These are phyloP conservation scores for Hibiscus tridactylites DNA, from an alignment of 345 rosid genomes.

Conservation along the genomic window DNA sequence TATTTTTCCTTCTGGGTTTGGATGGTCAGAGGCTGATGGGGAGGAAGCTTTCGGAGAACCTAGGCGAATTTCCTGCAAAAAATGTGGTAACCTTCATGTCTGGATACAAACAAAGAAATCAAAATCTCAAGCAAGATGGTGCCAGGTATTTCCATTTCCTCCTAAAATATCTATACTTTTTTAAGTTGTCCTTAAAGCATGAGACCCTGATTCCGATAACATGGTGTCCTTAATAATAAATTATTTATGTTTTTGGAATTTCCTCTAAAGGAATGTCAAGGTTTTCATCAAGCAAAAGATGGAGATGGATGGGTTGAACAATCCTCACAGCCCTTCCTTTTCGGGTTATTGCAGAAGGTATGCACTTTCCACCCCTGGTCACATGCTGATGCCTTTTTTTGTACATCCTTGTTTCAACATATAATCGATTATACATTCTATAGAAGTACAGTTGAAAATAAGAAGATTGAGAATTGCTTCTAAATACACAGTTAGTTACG, in stretches of 20 bases:
- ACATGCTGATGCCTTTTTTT: background rate
- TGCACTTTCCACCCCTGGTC: constrained; percentile 8
- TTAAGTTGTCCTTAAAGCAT: background rate
- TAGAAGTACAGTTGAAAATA: background rate
- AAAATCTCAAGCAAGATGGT: constrained; percentile 96
- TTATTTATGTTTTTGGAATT: background rate
- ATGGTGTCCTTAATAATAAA: background rate
- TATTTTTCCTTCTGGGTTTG: constrained; percentile 30
- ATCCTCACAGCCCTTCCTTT: constrained; percentile 65
- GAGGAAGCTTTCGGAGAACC: constrained; percentile 69
- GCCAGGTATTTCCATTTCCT: constrained; percentile 61
- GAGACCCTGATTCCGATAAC: background rate
- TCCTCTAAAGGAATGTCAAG: constrained; percentile 68
- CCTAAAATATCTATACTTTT: background rate
- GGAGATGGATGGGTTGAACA: constrained; percentile 99
- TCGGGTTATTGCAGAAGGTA: constrained; percentile 90
- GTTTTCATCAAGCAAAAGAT: constrained; percentile 90
- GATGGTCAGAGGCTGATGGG: constrained; percentile 24
- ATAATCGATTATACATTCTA: background rate
- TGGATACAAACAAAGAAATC: constrained; percentile 69
- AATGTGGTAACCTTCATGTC: constrained; percentile 62
- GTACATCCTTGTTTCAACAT: no score
- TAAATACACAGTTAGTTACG: background rate
- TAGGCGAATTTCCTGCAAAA: constrained; percentile 84
- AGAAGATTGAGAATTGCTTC: background rate